Base-by-base conservation (phyloP, 2,329 filamentous ascomycete genomes). In the Didymellaceae sp. region DNA sequence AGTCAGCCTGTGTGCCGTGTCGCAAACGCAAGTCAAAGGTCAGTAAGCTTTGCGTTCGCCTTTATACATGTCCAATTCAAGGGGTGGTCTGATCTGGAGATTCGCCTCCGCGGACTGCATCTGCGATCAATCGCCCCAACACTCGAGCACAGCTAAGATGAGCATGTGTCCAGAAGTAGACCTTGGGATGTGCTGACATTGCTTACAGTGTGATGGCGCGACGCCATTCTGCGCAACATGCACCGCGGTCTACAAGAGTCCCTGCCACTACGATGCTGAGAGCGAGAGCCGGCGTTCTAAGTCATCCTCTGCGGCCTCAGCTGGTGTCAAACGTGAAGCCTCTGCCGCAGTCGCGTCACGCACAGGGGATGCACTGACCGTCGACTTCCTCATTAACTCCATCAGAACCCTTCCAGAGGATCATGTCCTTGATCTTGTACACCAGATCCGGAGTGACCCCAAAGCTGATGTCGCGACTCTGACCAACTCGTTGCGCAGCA, bases 1-100 rank as follows among this genome's bases (percentile, higher is more conserved):
- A 66, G 45, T 70, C 67, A 6, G 77, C 78, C 21, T 80, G 78
- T 57, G 75, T 78, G 31, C 76, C 77, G n/a, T 80, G 78, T 61
- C 70, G 78, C 31, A 79, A 77, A 60, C 74, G 78, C 49, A 80
- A 80, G 59, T 78, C 75, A 50, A 80, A 80, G 69, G 78, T 77
- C 51, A 64, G 62, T 60, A 18, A 47, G 38, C 32, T 16, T 33
- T 24, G 28, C 45, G n/a, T 30, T 40, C 34, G 24, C 1, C 28
- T 10, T 16, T 11, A 35, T n/a, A 38, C 2, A 31, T 8, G 9
- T 45, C 16, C 17, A 37, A 20, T 3, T 14, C 13, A 33, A 50
- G 34, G 32, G 35, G 33, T 53, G 50, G 54, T 40, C 46, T 52
- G 47, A 50, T 56, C 45, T 28, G 37, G 25, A 46, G 25, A 46